Percentiles rank a stretch among this genome's conserved stretches.
Conservation (phyloP, 2,329 filamentous ascomycete genomes). For the Penicillium sp. region DNA sequence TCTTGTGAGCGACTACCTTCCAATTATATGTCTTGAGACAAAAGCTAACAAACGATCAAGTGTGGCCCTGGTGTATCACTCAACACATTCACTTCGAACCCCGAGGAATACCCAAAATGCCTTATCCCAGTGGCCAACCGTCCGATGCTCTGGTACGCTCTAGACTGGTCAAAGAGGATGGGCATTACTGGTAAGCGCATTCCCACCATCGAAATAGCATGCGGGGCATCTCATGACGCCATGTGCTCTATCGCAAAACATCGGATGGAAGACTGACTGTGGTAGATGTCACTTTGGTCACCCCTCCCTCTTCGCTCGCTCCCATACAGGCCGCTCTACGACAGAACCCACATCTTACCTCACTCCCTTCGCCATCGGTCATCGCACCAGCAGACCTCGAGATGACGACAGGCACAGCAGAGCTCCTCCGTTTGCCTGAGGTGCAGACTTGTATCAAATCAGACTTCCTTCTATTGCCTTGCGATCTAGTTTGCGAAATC, state of each 20-base stretch:
- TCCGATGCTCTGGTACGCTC: conserved; percentile 50
- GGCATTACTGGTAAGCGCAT: conserved; percentile 46
- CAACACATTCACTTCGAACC: conserved; percentile 50
- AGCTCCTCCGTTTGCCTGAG: conserved; percentile 80
- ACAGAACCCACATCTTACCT: conserved; percentile 51
- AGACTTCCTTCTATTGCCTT: conserved; percentile 88
- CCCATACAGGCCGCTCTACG: conserved; percentile 47
- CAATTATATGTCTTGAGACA: background rate
- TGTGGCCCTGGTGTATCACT: conserved; percentile 46
- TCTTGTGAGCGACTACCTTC: conserved; percentile 32
- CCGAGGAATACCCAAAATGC: conserved; percentile 40
- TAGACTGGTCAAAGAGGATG: conserved; percentile 50
- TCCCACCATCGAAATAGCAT: background rate
- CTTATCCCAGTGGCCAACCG: conserved; percentile 50
- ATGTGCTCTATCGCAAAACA: background rate
- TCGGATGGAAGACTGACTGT: conserved; percentile 5
- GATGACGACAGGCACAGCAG: conserved; percentile 82
- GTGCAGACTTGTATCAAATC: conserved; percentile 73
- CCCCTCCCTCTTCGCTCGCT: conserved; percentile 43
- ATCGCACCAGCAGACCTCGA: conserved; percentile 73
- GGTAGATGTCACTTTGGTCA: conserved; percentile 49
- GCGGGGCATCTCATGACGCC: conserved; percentile 1
- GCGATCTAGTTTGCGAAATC: conserved; percentile 88
- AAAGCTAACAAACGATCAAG: conserved; percentile 1
- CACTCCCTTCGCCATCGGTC: conserved; percentile 59